Evolutionary conservation across 192 early-diverging fungal species (phyloP).

Genomic region (Haplosporangium gracile): DNA sequence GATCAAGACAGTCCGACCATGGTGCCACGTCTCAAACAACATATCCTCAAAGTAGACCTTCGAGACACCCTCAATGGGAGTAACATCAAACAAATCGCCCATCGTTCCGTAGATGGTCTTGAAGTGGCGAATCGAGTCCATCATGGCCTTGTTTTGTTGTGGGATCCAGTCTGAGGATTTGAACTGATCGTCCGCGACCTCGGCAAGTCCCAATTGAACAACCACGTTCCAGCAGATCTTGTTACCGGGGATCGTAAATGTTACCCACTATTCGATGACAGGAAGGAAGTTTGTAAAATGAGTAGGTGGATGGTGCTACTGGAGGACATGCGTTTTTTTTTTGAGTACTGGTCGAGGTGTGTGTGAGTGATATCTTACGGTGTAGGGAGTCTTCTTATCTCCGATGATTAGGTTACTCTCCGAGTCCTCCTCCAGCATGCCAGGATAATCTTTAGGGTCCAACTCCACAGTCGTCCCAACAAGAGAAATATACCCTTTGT

Average conservation of each 20-base stretch:
- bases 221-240: conserved; percentile 29
- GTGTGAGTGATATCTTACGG: neutral
- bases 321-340: no score
- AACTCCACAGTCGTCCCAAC: conserved; percentile 11
- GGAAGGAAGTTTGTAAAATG: neutral
- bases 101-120: conserved; percentile 3
- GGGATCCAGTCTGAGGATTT: conserved; percentile 25
- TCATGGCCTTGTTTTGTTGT: conserved; percentile 3
- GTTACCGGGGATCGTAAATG: conserved; percentile 3
- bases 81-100: conserved; percentile 18
- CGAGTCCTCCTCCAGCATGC: neutral
- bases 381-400: conserved; percentile 3
- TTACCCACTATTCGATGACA: conserved; percentile 10
- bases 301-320: no score
- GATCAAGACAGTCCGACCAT: neutral
- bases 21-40: neutral
- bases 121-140: conserved; percentile 12
- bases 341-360: no score
- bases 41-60: conserved; percentile 13
- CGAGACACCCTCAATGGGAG: conserved; percentile 4
- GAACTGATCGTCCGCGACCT: conserved; percentile 4
- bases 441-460: neutral
- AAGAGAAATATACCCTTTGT: conserved; percentile 8
- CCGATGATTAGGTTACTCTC: conserved; percentile 11
- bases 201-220: neutral